Conservation (phyloP, 176 grass and related monocot species). For the Oryza officinalis region DNA sequence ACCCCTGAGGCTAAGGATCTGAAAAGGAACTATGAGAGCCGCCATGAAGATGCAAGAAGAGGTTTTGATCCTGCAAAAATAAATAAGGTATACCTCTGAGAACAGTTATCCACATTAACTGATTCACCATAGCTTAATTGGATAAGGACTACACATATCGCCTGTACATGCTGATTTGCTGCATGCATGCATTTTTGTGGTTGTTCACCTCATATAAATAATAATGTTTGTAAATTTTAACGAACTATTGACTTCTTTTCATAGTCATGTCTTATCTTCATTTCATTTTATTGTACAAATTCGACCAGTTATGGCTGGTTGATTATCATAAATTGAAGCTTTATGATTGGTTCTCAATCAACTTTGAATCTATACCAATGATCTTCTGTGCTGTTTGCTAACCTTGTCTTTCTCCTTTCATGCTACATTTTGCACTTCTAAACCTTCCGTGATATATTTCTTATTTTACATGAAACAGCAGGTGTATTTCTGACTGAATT, state of each 20-base stretch:
- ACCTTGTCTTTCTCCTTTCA: background rate
- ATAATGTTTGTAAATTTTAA: background rate
- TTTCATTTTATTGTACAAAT: background rate
- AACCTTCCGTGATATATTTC: background rate
- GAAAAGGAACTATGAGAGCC: slow-evolving; percentile 58
- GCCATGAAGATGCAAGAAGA: slow-evolving; percentile 41
- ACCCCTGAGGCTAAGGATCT: slow-evolving; percentile 49
- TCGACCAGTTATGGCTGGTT: background rate
- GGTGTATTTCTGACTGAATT: background rate
- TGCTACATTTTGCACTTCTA: background rate
- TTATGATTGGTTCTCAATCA: background rate
- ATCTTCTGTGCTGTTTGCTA: background rate
- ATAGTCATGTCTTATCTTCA: background rate
- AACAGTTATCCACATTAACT: slow-evolving; percentile 37
- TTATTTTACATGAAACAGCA: background rate
- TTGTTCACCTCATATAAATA: background rate
- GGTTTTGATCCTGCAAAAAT: slow-evolving; percentile 45
- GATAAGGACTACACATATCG: background rate
- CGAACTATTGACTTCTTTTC: background rate
- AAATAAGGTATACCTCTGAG: slow-evolving; percentile 46
- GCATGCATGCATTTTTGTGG: slow-evolving; percentile 1
- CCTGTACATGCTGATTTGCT: background rate
- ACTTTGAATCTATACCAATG: background rate
- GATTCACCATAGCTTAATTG: background rate
- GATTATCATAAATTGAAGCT: background rate